phyloP scores from a whole-genome alignment of 1,284 basidiomycete species.

The Rhodotorula sp. region DNA sequence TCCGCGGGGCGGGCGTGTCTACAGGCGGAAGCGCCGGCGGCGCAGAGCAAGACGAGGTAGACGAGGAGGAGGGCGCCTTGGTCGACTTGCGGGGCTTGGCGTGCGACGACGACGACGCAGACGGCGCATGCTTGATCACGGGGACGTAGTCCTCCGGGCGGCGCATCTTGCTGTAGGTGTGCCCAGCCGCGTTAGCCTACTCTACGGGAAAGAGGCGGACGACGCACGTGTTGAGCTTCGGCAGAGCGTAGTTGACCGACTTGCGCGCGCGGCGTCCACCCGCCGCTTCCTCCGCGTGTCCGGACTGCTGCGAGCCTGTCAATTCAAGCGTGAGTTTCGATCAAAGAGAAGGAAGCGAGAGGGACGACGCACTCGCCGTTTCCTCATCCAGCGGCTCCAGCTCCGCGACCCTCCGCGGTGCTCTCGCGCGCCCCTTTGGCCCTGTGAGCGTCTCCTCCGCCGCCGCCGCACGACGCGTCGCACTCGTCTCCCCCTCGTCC shows the following conservation, averaged over 20 bases:
- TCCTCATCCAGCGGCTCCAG: conserved; percentile 1
- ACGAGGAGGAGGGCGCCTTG: conserved; percentile 20
- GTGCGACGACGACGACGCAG: neutral
- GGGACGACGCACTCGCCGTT: neutral
- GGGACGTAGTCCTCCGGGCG: conserved; percentile 45
- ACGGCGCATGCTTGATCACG: conserved; percentile 12
- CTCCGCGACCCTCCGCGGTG: neutral
- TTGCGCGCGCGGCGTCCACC: conserved; percentile 39
- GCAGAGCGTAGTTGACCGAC: conserved; percentile 46
- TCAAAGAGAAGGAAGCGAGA: too few species aligned
- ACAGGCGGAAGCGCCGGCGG: conserved; percentile 22
- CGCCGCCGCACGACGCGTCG: neutral
- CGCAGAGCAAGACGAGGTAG: conserved; percentile 35
- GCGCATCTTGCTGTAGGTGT: conserved; percentile 43
- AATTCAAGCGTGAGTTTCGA: neutral
- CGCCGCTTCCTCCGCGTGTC: neutral
- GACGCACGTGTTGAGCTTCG: conserved; percentile 46
- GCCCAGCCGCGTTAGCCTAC: neutral
- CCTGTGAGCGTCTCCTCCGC: neutral
- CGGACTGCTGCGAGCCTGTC: conserved; percentile 1
- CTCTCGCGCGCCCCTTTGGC: too few species aligned
- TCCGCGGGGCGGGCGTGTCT: neutral
- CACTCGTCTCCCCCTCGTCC: neutral
- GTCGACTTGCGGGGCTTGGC: conserved; percentile 24
- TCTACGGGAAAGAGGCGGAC: neutral